Conservation (phyloP, 192 early-diverging fungal genomes). For the Kickxella alabastrina region DNA sequence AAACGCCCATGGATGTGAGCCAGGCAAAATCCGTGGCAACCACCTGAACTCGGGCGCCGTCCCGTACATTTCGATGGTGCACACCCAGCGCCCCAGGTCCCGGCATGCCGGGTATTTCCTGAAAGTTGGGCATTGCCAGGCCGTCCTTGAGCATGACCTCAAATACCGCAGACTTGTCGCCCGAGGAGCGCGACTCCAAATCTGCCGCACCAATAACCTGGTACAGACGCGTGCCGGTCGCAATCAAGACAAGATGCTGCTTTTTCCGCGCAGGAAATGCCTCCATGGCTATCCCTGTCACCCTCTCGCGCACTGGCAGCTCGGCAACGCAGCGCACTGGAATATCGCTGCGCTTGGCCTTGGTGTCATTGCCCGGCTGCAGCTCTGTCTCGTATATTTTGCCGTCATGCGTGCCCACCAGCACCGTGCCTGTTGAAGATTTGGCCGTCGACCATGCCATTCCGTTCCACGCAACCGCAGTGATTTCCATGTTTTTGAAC, state of each 20-base stretch:
- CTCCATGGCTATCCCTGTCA: slow-evolving; percentile 80
- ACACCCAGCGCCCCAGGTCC: slow-evolving; percentile 34
- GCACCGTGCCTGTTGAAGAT: slow-evolving; percentile 71
- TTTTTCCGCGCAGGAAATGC: slow-evolving; percentile 68
- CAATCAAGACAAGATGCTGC: slow-evolving; percentile 74
- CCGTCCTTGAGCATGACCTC: slow-evolving; percentile 69
- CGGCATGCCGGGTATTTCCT: slow-evolving; percentile 61
- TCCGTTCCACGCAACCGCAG: slow-evolving; percentile 89
- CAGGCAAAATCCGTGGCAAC: slow-evolving; percentile 74
- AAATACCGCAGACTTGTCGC: slow-evolving; percentile 68
- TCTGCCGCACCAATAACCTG: slow-evolving; percentile 77
- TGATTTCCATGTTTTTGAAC: slow-evolving; percentile 77
- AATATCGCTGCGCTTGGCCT: slow-evolving; percentile 78
- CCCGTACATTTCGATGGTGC: slow-evolving; percentile 21
- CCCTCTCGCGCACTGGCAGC: slow-evolving; percentile 68
- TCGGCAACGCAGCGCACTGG: slow-evolving; percentile 58
- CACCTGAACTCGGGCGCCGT: slow-evolving; percentile 3
- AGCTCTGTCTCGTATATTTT: slow-evolving; percentile 87
- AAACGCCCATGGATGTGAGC: slow-evolving; percentile 86
- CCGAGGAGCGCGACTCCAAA: slow-evolving; percentile 23
- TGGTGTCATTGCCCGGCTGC: slow-evolving; percentile 79
- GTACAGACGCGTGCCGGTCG: slow-evolving; percentile 86
- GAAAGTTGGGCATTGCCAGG: slow-evolving; percentile 58
- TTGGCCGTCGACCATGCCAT: slow-evolving; percentile 31
- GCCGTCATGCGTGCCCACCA: slow-evolving; percentile 84